These are phyloP conservation scores for Floccularia luteovirens DNA, from an alignment of 768 basidiomycete genomes.

Conservation along the genomic window DNA sequence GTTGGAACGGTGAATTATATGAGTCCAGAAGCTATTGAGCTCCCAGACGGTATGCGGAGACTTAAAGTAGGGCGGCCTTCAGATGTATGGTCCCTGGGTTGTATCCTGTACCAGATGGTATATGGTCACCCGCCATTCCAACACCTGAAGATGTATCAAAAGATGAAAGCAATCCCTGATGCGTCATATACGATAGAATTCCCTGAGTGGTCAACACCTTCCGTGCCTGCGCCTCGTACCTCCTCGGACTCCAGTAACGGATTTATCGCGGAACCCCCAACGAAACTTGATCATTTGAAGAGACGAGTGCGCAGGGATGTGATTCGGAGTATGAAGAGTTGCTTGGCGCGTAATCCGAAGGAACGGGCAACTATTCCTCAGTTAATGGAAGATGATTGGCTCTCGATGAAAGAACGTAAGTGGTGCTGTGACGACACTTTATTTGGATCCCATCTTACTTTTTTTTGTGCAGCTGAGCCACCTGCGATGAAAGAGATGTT, in stretches of 20 bases:
- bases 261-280: slow-evolving; percentile 29
- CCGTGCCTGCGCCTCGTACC: slow-evolving; percentile 27
- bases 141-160: slow-evolving; percentile 73
- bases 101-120: slow-evolving; percentile 98
- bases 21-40: slow-evolving; percentile 95
- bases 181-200: slow-evolving; percentile 71
- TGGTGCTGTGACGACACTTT: slow-evolving; percentile 8
- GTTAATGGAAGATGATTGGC: slow-evolving; percentile 75
- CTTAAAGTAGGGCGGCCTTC: slow-evolving; percentile 93
- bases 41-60: slow-evolving; percentile 78
- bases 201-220: slow-evolving; percentile 59
- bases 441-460: background rate
- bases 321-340: slow-evolving; percentile 78
- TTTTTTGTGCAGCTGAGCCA: slow-evolving; percentile 13
- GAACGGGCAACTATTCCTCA: slow-evolving; percentile 84
- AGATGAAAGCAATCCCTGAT: slow-evolving; percentile 93
- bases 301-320: slow-evolving; percentile 66
- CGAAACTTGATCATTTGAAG: slow-evolving; percentile 62
- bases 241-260: slow-evolving; percentile 16
- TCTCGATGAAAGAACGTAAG: slow-evolving; percentile 55
- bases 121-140: slow-evolving; percentile 93
- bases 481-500: slow-evolving; percentile 23
- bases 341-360: slow-evolving; percentile 74
- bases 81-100: slow-evolving; percentile 97
- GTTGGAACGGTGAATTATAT: slow-evolving; percentile 98